Conservation (phyloP, 257 asterid species). For the Solanum arcanum region DNA sequence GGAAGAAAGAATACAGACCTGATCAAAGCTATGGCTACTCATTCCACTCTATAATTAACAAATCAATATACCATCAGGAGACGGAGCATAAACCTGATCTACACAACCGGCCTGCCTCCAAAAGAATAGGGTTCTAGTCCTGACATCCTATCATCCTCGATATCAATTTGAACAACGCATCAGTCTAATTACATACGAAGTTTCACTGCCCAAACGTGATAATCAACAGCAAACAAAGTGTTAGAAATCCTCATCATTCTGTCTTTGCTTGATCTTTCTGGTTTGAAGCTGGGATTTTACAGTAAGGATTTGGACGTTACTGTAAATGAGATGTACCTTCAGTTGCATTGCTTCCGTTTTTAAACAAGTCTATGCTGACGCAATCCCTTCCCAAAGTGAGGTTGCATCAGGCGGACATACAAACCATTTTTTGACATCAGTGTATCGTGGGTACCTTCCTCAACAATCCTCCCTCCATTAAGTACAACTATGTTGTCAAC, state of each 20-base stretch:
- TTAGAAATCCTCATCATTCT: not conserved
- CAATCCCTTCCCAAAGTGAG: slow-evolving; percentile 89
- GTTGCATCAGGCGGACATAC: slow-evolving; percentile 94
- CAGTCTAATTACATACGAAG: not conserved
- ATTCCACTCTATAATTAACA: slow-evolving; percentile 34
- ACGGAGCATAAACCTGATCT: slow-evolving; percentile 18
- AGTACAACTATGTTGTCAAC: slow-evolving; percentile 95
- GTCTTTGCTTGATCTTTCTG: not conserved
- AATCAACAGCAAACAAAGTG: not conserved
- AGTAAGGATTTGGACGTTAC: not conserved
- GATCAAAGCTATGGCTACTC: slow-evolving; percentile 27
- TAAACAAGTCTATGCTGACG: slow-evolving; percentile 75
- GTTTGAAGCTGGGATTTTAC: not conserved
- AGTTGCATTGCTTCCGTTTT: slow-evolving; percentile 14
- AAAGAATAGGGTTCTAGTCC: slow-evolving; percentile 65
- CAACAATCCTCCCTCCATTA: slow-evolving; percentile 93
- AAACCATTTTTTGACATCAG: slow-evolving; percentile 70
- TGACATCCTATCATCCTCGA: slow-evolving; percentile 16
- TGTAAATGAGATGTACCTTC: not conserved
- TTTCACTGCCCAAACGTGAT: not conserved
- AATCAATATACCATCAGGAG: slow-evolving; percentile 48
- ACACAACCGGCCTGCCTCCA: slow-evolving; percentile 35
- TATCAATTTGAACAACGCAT: not conserved
- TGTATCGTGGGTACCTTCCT: slow-evolving; percentile 86
- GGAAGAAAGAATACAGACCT: slow-evolving; percentile 17